Percentiles rank a stretch among this genome's conserved stretches.
phyloP scores from a whole-genome alignment of 352 stramenopile genomes.

The Pythium aquatile region DNA sequence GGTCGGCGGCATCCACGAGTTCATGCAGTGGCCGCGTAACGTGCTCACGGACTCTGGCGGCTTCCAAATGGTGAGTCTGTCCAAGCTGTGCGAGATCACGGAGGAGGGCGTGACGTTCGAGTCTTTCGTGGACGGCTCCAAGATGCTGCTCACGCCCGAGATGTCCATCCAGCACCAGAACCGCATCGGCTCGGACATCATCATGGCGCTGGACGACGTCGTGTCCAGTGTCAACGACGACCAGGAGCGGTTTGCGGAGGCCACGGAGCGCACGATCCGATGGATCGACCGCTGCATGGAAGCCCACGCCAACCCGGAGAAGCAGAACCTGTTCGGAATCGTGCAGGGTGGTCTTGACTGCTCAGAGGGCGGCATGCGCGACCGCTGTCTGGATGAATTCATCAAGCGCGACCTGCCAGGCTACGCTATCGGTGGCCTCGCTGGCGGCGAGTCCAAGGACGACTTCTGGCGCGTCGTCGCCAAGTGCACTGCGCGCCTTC shows the following conservation, averaged over 20 bases:
- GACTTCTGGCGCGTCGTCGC: constrained; percentile 96
- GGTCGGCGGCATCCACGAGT: constrained; percentile 93
- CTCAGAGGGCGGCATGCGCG: constrained; percentile 86
- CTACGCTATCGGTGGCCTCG: constrained; percentile 96
- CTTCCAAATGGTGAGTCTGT: constrained; percentile 98
- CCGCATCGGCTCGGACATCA: constrained; percentile 96
- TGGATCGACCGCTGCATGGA: constrained; percentile 96
- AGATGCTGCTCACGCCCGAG: constrained; percentile 95
- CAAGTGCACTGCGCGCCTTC: constrained; percentile 69
- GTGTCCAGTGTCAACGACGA: constrained; percentile 89
- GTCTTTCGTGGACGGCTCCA: constrained; percentile 87
- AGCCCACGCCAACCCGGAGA: constrained; percentile 79
- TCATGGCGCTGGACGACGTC: constrained; percentile 98
- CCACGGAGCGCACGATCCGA: constrained; percentile 90
- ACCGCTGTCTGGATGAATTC: constrained; percentile 91
- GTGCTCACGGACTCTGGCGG: constrained; percentile 97
- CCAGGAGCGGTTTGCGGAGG: constrained; percentile 88
- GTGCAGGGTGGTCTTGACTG: constrained; percentile 95
- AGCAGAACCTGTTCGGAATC: constrained; percentile 97
- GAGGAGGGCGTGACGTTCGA: constrained; percentile 70
- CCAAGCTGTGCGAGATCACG: constrained; percentile 94
- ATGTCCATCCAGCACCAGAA: constrained; percentile 92
- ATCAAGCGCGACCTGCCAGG: constrained; percentile 78
- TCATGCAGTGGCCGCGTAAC: constrained; percentile 94
- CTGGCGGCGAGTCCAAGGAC: constrained; percentile 91